Evolutionary conservation across 352 stramenopile species (phyloP).

Genomic region (Globisporangium solare): DNA sequence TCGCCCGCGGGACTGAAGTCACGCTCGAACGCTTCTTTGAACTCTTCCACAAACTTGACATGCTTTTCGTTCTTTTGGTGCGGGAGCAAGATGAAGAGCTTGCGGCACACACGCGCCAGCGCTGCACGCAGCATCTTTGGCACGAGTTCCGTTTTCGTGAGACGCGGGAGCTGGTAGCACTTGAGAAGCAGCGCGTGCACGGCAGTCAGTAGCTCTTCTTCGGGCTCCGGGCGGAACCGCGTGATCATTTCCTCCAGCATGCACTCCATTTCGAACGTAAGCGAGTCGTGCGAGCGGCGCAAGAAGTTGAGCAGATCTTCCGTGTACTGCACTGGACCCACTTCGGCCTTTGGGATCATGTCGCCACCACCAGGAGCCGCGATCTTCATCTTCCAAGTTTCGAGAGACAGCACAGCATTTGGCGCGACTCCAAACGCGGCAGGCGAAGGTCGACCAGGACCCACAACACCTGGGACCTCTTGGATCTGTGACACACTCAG

Average conservation of each 20-base stretch:
- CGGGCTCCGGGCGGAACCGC: constrained; percentile 94
- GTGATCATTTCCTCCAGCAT: constrained; percentile 99
- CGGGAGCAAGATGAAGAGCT: constrained; percentile 86
- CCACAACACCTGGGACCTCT: constrained; percentile 72
- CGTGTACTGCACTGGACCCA: constrained; percentile 86
- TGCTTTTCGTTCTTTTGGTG: constrained; percentile 89
- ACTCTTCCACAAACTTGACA: constrained; percentile 82
- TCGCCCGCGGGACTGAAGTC: constrained; percentile 62
- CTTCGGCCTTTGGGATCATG: constrained; percentile 42
- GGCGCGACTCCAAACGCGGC: constrained; percentile 65
- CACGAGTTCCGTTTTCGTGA: constrained; percentile 74
- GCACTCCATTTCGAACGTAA: constrained; percentile 95
- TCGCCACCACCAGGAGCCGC: constrained; percentile 25
- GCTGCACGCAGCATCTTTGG: constrained; percentile 88
- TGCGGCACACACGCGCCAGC: constrained; percentile 89
- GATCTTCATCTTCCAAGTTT: constrained; percentile 67
- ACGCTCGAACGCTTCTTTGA: constrained; percentile 81
- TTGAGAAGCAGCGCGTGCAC: constrained; percentile 95
- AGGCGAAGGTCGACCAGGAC: constrained; percentile 50
- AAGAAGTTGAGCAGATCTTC: constrained; percentile 95
- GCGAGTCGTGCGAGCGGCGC: constrained; percentile 82
- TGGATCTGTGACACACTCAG: constrained; percentile 57
- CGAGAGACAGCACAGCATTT: constrained; percentile 59
- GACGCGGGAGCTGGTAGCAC: constrained; percentile 85
- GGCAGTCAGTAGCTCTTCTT: constrained; percentile 96